phyloP scores from a whole-genome alignment of 306 rosid species.

The Oxytropis ochrocephala region DNA sequence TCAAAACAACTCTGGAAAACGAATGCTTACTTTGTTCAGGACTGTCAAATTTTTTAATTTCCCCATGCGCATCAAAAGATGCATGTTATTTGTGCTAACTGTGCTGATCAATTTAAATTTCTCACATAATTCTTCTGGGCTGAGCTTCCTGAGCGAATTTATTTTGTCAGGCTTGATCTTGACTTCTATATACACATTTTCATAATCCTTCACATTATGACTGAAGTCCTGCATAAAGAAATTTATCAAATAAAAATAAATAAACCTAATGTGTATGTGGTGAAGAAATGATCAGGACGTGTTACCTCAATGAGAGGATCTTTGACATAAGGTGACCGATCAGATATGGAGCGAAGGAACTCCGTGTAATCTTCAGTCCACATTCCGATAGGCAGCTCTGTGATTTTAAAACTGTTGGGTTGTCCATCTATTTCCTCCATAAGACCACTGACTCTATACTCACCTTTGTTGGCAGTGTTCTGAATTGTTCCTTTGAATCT shows the following conservation, averaged over 20 bases:
- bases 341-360: slow-evolving; percentile 64
- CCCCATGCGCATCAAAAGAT: slow-evolving; percentile 73
- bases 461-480: slow-evolving; percentile 60
- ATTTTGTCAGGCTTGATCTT: slow-evolving; percentile 54
- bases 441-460: slow-evolving; percentile 56
- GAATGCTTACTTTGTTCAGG: slow-evolving; percentile 70
- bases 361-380: slow-evolving; percentile 96
- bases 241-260: background rate
- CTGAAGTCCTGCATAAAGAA: slow-evolving; percentile 56
- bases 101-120: slow-evolving; percentile 62
- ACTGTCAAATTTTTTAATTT: slow-evolving; percentile 72
- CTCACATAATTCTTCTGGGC: slow-evolving; percentile 68
- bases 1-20: background rate
- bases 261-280: background rate
- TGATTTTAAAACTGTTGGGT: slow-evolving; percentile 44
- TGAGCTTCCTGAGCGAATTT: slow-evolving; percentile 21
- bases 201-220: slow-evolving; percentile 71
- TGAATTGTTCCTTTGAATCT: slow-evolving; percentile 73
- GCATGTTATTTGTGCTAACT: slow-evolving; percentile 80
- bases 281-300: background rate
- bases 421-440: slow-evolving; percentile 56
- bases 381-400: slow-evolving; percentile 73
- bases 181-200: slow-evolving; percentile 53
- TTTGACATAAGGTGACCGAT: slow-evolving; percentile 58
- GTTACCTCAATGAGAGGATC: slow-evolving; percentile 78